These are phyloP conservation scores for Pythium sukuiense DNA, from an alignment of 352 stramenopile species.

Conservation along the genomic window DNA sequence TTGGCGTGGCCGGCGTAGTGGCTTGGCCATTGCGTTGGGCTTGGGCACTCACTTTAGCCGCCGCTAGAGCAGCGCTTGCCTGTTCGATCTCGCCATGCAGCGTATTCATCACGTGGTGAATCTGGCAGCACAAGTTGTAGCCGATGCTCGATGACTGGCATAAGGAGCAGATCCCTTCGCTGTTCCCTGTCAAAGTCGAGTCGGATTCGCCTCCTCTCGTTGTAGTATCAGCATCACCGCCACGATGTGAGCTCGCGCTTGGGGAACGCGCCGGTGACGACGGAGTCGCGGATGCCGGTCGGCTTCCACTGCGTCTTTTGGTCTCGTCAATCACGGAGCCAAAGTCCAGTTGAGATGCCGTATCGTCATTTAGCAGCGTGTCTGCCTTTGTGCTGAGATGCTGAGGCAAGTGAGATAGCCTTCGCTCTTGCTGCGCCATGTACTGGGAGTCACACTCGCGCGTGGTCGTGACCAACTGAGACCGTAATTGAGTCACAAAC, in stretches of 20 bases:
- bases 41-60: constrained; percentile 18
- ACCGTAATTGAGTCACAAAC: constrained; percentile 55
- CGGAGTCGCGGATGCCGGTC: not conserved
- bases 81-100: constrained; percentile 42
- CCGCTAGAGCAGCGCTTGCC: constrained; percentile 9
- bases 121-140: constrained; percentile 68
- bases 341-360: not conserved
- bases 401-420: constrained; percentile 39
- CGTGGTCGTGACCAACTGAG: constrained; percentile 50
- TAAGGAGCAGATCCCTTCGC: constrained; percentile 30
- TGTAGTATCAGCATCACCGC: not conserved
- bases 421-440: constrained; percentile 38
- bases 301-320: not conserved
- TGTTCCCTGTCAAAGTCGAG: not conserved
- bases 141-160: constrained; percentile 60
- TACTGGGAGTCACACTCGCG: constrained; percentile 45
- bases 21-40: constrained; percentile 8
- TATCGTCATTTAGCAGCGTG: constrained; percentile 4
- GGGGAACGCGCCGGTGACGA: not conserved
- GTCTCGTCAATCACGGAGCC: not conserved
- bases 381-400: constrained; percentile 47
- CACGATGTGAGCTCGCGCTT: constrained; percentile 11
- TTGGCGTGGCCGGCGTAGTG: not conserved
- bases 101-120: constrained; percentile 46
- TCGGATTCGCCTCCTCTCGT: constrained; percentile 5